A percentile compares a stretch with the other conserved stretches of the same genome.
These are phyloP conservation scores for Phytopythium chamaehyphon DNA, from an alignment of 352 stramenopile species.

Conservation along the genomic window DNA sequence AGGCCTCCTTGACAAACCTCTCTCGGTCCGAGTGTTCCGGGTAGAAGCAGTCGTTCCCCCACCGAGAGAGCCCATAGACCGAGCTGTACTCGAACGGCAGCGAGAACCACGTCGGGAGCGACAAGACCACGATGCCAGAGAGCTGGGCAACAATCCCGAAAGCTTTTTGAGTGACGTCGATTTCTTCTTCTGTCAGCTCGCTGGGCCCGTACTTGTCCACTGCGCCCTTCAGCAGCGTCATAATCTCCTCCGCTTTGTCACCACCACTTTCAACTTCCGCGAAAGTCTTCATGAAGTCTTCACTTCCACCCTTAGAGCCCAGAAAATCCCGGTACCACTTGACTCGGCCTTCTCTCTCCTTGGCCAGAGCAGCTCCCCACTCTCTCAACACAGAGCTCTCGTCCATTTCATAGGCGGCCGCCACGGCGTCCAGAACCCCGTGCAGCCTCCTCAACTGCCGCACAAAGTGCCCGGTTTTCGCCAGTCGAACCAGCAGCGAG, in stretches of 20 bases:
- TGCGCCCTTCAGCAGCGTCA: not conserved
- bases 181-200: not conserved
- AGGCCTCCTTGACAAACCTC: not conserved
- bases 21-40: not conserved
- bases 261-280: not conserved
- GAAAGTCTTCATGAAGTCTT: not conserved
- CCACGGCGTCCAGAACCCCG: not conserved
- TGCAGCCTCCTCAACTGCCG: not conserved
- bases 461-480: conserved; percentile 1
- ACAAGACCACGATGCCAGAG: not conserved
- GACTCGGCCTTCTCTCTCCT: not conserved
- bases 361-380: not conserved
- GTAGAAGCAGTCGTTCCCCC: conserved; percentile 2
- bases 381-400: not conserved
- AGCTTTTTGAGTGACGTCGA: not conserved
- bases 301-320: not conserved
- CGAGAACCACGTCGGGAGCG: not conserved
- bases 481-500: not conserved
- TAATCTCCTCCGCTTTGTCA: not conserved
- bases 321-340: not conserved
- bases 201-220: not conserved
- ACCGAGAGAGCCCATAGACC: not conserved
- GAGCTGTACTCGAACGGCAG: conserved; percentile 4
- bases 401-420: not conserved
- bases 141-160: not conserved